phyloP scores from a whole-genome alignment of 306 rosid species.

The Senna tora region DNA sequence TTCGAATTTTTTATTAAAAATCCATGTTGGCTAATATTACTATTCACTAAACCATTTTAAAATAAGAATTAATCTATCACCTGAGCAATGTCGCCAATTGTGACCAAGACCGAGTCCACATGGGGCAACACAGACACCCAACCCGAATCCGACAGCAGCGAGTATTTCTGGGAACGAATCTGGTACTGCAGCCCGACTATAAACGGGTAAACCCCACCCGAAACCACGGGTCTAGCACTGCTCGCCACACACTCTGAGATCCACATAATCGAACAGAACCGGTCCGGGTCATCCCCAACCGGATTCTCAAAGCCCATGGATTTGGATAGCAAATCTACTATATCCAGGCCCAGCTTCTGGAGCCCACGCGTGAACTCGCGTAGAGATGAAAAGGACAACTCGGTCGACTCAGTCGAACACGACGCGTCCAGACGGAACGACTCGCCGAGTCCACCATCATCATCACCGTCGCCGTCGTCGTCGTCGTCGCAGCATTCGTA shows the following conservation, averaged over 20 bases:
- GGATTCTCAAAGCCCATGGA: slow-evolving; percentile 63
- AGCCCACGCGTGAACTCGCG: slow-evolving; percentile 55
- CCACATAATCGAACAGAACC: slow-evolving; percentile 63
- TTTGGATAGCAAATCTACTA: slow-evolving; percentile 49
- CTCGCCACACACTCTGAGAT: slow-evolving; percentile 47
- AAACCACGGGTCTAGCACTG: not conserved
- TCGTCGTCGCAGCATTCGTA: slow-evolving; percentile 49
- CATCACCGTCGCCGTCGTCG: slow-evolving; percentile 40
- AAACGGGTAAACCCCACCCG: slow-evolving; percentile 76
- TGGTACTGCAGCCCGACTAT: slow-evolving; percentile 73
- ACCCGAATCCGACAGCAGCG: slow-evolving; percentile 75
- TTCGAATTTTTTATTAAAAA: no score
- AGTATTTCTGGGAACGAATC: slow-evolving; percentile 57
- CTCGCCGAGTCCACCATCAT: slow-evolving; percentile 46
- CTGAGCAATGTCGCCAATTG: slow-evolving; percentile 87
- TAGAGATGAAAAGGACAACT: slow-evolving; percentile 42
- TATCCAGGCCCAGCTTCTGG: slow-evolving; percentile 66
- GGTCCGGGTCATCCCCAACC: slow-evolving; percentile 42
- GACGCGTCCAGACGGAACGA: slow-evolving; percentile 65
- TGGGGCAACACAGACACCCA: slow-evolving; percentile 69
- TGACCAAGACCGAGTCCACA: slow-evolving; percentile 70
- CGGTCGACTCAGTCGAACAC: slow-evolving; percentile 48
- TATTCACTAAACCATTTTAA: not conserved
- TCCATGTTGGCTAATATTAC: no score
- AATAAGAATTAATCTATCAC: slow-evolving; percentile 37